phyloP scores from a whole-genome alignment of 148 eudicot species.

The Suaeda aralocaspica region DNA sequence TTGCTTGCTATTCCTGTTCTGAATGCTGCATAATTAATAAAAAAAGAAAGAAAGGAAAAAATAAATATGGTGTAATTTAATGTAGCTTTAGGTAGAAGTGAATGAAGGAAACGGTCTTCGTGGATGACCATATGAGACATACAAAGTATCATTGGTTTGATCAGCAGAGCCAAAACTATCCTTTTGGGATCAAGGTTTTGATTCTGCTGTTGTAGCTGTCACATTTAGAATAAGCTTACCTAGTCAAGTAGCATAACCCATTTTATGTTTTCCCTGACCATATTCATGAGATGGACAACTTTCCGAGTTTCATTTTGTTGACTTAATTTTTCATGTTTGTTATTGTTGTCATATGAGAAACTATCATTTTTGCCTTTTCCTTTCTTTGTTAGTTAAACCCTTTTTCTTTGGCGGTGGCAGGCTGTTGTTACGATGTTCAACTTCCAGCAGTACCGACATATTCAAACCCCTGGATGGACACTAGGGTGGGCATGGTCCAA shows the following conservation, averaged over 20 bases:
- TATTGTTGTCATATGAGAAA: neutral
- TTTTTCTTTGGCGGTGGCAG: slow-evolving; percentile 27
- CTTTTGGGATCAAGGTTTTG: too few relatives aligned
- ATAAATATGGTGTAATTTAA: too few relatives aligned
- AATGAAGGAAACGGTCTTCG: too few relatives aligned
- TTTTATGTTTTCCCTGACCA: neutral
- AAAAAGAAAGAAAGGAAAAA: too few relatives aligned
- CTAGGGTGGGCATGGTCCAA: slow-evolving; percentile 81
- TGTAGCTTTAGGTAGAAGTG: too few relatives aligned
- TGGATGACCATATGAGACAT: too few relatives aligned
- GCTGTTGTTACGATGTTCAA: slow-evolving; percentile 60
- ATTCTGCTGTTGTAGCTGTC: neutral
- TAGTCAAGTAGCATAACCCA: neutral
- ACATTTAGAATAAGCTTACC: neutral
- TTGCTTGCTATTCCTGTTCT: neutral
- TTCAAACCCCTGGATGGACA: slow-evolving; percentile 65
- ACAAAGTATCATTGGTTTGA: too few relatives aligned
- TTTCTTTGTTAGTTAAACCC: neutral
- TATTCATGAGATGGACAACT: neutral
- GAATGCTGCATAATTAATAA: neutral
- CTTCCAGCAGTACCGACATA: slow-evolving; percentile 66
- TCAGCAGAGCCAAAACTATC: too few relatives aligned
- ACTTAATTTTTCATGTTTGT: neutral
- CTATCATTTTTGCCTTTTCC: neutral
- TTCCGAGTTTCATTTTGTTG: neutral